Percentiles rank a stretch among this genome's conserved stretches.
These are phyloP conservation scores for Pseudognaphalium luteoalbum DNA, from an alignment of 129 eudicot species.

Conservation along the genomic window DNA sequence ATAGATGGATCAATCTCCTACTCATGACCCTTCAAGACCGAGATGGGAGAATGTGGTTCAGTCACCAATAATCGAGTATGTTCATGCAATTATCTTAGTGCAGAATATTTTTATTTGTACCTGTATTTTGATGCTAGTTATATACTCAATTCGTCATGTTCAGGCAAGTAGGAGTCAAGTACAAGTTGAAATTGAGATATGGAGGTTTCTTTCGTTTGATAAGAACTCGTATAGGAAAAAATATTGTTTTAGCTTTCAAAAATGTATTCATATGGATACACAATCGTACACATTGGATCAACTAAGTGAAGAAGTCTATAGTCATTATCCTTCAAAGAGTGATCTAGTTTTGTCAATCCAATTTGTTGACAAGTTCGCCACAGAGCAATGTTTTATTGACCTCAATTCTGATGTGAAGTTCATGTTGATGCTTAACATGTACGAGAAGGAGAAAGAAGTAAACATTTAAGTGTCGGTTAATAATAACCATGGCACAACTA, in stretches of 20 bases:
- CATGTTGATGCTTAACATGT: neutral
- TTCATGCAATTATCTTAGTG: neutral
- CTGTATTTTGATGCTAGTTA: neutral
- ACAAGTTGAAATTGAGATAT: neutral
- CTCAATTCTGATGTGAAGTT: neutral
- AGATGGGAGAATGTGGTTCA: too few species aligned
- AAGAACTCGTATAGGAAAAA: neutral
- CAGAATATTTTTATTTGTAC: neutral
- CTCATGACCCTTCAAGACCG: too few species aligned
- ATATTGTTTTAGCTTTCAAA: neutral
- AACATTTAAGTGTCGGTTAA: neutral
- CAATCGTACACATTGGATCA: too few species aligned
- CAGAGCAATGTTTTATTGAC: neutral
- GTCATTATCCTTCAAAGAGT: neutral
- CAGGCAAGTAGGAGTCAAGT: neutral
- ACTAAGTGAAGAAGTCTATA: neutral
- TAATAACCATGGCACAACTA: neutral
- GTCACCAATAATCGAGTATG: neutral
- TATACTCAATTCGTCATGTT: neutral
- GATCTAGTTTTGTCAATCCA: too few species aligned
- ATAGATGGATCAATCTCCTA: too few species aligned
- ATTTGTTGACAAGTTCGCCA: neutral
- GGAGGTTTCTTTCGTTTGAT: neutral
- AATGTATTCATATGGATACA: neutral
- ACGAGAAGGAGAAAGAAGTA: conserved; percentile 6